Conservation (phyloP, 768 basidiomycete species). For the button mushroom (Agaricus bisporus) region DNA sequence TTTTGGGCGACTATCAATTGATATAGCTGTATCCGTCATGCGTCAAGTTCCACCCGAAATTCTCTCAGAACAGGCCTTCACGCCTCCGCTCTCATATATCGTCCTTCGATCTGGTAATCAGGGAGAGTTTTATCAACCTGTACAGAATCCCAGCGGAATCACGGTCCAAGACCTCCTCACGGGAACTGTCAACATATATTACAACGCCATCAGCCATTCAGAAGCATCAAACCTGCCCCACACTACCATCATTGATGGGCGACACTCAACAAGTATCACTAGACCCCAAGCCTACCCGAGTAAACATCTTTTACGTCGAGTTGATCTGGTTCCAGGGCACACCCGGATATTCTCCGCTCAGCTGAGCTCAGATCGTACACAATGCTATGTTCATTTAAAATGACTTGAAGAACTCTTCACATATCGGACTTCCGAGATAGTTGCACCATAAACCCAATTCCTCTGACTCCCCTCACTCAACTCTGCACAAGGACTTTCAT, state of each 20-base stretch:
- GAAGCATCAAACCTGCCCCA: neutral
- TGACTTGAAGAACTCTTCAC: neutral
- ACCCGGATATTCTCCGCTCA: neutral
- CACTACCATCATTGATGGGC: neutral
- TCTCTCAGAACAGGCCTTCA: neutral
- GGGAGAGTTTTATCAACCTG: neutral
- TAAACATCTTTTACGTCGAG: neutral
- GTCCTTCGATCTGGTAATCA: neutral
- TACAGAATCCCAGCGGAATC: slow-evolving; percentile 1
- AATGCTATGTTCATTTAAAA: neutral
- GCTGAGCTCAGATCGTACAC: neutral
- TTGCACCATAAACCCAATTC: no score
- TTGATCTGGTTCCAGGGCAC: neutral
- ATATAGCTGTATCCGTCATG: neutral
- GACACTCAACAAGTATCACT: neutral
- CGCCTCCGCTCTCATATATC: neutral
- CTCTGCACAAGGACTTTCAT: neutral
- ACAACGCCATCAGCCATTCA: neutral
- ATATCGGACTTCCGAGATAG: neutral
- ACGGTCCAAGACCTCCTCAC: slow-evolving; percentile 7
- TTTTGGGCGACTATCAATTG: neutral
- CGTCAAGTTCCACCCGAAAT: neutral
- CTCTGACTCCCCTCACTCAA: neutral
- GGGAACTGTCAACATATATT: neutral
- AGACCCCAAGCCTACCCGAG: neutral